Evolutionary conservation across 768 basidiomycete genomes (phyloP), one percentile per base, ranked within the genome.

Genomic region (Hygrocybe coccinea): DNA sequence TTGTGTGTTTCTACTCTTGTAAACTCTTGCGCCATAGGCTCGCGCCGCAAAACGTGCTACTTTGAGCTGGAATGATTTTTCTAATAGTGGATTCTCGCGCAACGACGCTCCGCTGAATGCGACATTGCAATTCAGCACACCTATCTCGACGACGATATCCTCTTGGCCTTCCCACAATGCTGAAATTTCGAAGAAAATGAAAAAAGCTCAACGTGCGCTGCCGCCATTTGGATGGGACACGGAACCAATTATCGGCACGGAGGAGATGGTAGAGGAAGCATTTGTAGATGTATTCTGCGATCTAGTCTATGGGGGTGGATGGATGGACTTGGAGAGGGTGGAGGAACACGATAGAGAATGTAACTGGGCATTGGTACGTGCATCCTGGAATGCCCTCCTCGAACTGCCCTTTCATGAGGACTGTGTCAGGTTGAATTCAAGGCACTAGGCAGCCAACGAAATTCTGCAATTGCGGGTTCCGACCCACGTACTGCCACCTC

Each of bases 151-250:
- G 59, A 71, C 73, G 6, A 86, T 93, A 52, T 78, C 79, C 1
- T 65, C 84, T 0, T 92, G 89, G 90, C 89, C 91, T 0, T 68
- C 79, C 3, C 83, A 91, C 38, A 84, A 79, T 25, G 85, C 82
- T 0, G 91, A 85, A 61, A 74, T 95, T 6, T 79, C 77, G 19
- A 84, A 81, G 63, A 90, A 92, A 68, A 71, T 97, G 37, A 89
- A 89, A 69, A 95, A 95, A 71, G 78, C 84, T 3, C 87, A 92
- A 64, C 89, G 87, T 66, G 72, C 80, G 1, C 76, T 95, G 21
- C 91, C 92, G 1, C 74, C 86, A 1, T 99, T 99, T 65, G 87
- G 91, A 0, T 95, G 93, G 89, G 92, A 97, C 64, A 95, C 91
- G 0, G 86, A 86, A 39, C 89, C 93, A 0, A 83, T 90, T 17